Conservation (phyloP, 2,329 filamentous ascomycete genomes). For the Xylaria sp. region DNA sequence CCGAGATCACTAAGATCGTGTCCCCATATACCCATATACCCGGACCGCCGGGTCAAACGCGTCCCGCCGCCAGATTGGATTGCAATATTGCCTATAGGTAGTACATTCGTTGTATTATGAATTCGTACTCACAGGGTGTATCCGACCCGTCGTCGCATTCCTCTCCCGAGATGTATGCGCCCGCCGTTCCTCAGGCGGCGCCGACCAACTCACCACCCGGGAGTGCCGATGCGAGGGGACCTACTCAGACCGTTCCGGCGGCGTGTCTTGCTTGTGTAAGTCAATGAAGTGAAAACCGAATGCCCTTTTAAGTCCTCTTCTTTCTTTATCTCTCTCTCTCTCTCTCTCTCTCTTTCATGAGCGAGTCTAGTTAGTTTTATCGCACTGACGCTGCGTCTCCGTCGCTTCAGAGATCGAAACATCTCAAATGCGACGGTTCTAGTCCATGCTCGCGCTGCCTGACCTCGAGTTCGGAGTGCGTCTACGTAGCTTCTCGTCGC, state of each 20-base stretch:
- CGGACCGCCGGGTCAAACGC: constrained; percentile 30
- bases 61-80: constrained; percentile 18
- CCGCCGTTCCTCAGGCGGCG: constrained; percentile 21
- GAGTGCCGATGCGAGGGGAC: constrained; percentile 41
- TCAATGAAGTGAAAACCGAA: constrained; percentile 28
- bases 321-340: not conserved
- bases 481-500: constrained; percentile 78
- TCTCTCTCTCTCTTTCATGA: not conserved
- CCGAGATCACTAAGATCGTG: constrained; percentile 34
- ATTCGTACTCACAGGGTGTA: constrained; percentile 34
- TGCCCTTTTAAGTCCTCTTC: constrained; percentile 9
- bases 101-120: constrained; percentile 26
- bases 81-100: constrained; percentile 1
- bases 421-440: constrained; percentile 80
- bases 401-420: constrained; percentile 65
- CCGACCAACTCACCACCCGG: constrained; percentile 35
- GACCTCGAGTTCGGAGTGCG: constrained; percentile 68
- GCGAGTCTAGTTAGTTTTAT: constrained; percentile 31
- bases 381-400: constrained; percentile 37
- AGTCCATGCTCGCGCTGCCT: constrained; percentile 77
- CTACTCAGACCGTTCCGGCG: constrained; percentile 57
- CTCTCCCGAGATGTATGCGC: constrained; percentile 37
- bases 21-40: constrained; percentile 31
- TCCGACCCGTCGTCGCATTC: constrained; percentile 36
- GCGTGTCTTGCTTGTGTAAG: constrained; percentile 68